Evolutionary conservation across 2,329 filamentous ascomycete genomes (phyloP).

Genomic region (Diaporthe batatas): DNA sequence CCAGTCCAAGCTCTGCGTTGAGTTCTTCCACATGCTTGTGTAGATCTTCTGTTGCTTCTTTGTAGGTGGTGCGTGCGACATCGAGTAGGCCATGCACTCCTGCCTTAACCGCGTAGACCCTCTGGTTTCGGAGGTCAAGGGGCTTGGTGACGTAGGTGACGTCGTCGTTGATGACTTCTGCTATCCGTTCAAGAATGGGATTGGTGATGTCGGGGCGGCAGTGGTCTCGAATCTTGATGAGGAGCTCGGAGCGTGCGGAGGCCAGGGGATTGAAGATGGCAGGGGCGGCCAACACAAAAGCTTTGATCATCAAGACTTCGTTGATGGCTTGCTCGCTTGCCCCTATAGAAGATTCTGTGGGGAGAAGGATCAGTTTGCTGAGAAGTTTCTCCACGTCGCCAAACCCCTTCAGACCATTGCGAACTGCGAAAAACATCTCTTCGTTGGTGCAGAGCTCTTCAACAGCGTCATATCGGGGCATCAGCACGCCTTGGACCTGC

Average conservation of each 20-base stretch:
- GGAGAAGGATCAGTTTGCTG: constrained; percentile 85
- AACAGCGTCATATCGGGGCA: constrained; percentile 82
- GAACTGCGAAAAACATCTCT: constrained; percentile 84
- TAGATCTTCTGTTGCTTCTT: constrained; percentile 84
- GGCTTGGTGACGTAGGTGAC: constrained; percentile 83
- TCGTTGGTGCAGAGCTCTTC: constrained; percentile 86
- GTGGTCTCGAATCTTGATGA: constrained; percentile 76
- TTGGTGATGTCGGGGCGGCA: constrained; percentile 75
- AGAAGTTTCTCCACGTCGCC: constrained; percentile 84
- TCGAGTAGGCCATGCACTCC: constrained; percentile 89
- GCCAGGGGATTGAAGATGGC: constrained; percentile 77
- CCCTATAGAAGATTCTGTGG: constrained; percentile 73
- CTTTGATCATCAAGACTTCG: constrained; percentile 87
- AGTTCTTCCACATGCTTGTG: constrained; percentile 68
- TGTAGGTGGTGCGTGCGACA: constrained; percentile 89
- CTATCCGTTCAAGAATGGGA: constrained; percentile 74
- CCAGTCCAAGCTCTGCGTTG: constrained; percentile 73
- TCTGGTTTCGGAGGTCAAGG: constrained; percentile 88
- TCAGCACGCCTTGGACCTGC: constrained; percentile 72
- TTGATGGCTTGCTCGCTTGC: constrained; percentile 87
- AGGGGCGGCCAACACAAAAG: constrained; percentile 78
- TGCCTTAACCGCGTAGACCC: constrained; percentile 65
- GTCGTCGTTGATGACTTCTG: constrained; percentile 81
- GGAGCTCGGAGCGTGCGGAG: constrained; percentile 72
- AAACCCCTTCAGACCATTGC: constrained; percentile 80